Evolutionary conservation across 163 green algal genomes (phyloP).

Genomic region (Trebouxiophyceae sp.): DNA sequence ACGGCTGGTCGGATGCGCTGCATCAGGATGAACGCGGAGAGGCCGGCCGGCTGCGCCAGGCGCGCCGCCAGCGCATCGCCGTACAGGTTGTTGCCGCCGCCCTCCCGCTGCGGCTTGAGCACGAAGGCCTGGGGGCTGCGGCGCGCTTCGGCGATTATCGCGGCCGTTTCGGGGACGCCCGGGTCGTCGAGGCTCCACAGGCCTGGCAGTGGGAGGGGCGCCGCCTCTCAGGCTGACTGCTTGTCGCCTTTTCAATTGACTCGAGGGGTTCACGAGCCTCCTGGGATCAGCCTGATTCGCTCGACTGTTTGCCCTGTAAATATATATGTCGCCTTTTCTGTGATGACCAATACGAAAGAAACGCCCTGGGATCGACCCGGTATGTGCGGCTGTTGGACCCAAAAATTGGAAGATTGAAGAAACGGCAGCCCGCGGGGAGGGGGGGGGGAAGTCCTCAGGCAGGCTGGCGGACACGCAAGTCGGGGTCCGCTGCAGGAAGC

Average conservation of each 20-base stretch:
- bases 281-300: background rate
- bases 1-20: constrained; percentile 82
- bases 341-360: too few relatives aligned
- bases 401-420: too few relatives aligned
- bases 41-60: constrained; percentile 10
- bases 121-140: constrained; percentile 74
- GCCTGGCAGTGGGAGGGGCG: constrained; percentile 34
- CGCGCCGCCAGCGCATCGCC: constrained; percentile 36
- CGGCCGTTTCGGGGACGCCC: constrained; percentile 16
- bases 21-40: constrained; percentile 92
- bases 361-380: too few relatives aligned
- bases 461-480: too few relatives aligned
- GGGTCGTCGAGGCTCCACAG: constrained; percentile 77
- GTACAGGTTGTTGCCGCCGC: constrained; percentile 97
- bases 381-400: too few relatives aligned
- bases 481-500: too few relatives aligned
- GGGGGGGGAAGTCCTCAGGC: too few relatives aligned
- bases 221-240: background rate
- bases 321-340: too few relatives aligned
- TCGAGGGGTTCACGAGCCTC: too few relatives aligned
- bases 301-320: too few relatives aligned
- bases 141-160: constrained; percentile 50
- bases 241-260: background rate
- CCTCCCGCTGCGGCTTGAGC: constrained; percentile 94
- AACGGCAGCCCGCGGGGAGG: too few relatives aligned